Base-by-base conservation (phyloP, 306 rosid species). In the Cajanus cajan region DNA sequence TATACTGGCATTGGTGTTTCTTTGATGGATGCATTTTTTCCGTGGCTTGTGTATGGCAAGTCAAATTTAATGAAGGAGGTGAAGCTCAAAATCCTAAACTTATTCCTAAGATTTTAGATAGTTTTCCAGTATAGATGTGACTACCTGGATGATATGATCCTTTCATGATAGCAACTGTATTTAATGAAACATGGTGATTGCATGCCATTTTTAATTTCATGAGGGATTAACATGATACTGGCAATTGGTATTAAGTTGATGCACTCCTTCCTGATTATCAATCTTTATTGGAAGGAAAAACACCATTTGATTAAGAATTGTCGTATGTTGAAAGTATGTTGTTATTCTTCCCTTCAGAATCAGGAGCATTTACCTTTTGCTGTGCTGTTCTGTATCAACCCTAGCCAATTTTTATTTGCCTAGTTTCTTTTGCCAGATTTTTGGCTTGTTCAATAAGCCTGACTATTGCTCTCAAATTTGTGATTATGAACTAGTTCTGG, bases 401-500 rank as follows among this genome's bases (percentile, higher is more conserved):
- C 2, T 44, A 16, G 36, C 34, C 25, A 1, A n/a, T 74, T 80
- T 47, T 66, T 33, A 40, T 54, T 57, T 33, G 16, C 55, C 7
- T 21, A 55, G 37, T 74, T 55, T 37, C 44, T 44, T 70, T 69
- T 71, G 5, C 43, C 34, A 34, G 1, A 52, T 21, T 74, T 48
- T 57, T 15, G 33, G 19, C 36, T 36, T 36, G 19, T 66, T 66
- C 14, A 57, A 9, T 58, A 50, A 73, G 25, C 51, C 80, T 82
- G 65, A 78, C 25, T 39, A 7, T 68, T 68, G 4, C 25, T 55
- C 31, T n/a, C 55, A 65, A 7, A 2, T 67, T 80, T 62, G 19
- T 63, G 36, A 61, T 77, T 77, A 37, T 66, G 69, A 73, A 80
- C 78, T 79, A 91, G 97, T 84, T 76, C 61, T 93, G 74, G 92